These are phyloP conservation scores for Leptographium lundbergii DNA, from an alignment of 2,329 filamentous ascomycete genomes.

Conservation along the genomic window DNA sequence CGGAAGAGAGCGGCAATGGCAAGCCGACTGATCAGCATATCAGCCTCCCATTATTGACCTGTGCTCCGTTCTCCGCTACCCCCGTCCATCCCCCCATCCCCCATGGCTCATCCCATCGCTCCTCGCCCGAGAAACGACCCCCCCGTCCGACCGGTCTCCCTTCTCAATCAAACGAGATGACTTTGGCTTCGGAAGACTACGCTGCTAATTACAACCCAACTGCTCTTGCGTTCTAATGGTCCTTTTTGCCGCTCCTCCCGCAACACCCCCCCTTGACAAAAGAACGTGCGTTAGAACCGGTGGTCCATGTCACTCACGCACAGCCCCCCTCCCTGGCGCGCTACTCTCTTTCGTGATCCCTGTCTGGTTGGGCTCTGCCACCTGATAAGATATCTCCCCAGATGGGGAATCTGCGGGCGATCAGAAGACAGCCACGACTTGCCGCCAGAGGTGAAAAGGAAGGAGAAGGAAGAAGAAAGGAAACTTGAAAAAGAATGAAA, in stretches of 20 bases:
- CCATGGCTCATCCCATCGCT: not conserved
- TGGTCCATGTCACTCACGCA: not conserved
- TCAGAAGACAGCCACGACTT: too few species aligned
- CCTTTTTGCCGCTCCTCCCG: too few species aligned
- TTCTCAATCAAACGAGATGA: not conserved
- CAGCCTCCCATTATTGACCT: too few species aligned
- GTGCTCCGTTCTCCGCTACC: not conserved
- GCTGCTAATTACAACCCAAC: not conserved
- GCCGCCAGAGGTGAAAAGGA: not conserved
- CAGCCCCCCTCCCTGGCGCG: not conserved
- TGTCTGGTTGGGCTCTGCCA: not conserved
- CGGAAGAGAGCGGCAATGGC: too few species aligned
- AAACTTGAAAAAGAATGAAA: not conserved
- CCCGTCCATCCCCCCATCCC: not conserved
- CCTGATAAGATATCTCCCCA: too few species aligned
- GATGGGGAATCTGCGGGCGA: too few species aligned
- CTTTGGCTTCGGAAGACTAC: not conserved
- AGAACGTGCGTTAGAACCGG: not conserved
- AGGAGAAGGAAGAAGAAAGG: not conserved
- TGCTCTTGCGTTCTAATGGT: not conserved
- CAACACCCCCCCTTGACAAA: not conserved
- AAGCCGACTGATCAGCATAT: too few species aligned
- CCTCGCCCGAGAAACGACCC: not conserved
- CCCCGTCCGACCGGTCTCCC: too few species aligned
- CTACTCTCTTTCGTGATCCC: not conserved